Evolutionary conservation across 768 basidiomycete species (phyloP).

Genomic region (Mycena rosella): DNA sequence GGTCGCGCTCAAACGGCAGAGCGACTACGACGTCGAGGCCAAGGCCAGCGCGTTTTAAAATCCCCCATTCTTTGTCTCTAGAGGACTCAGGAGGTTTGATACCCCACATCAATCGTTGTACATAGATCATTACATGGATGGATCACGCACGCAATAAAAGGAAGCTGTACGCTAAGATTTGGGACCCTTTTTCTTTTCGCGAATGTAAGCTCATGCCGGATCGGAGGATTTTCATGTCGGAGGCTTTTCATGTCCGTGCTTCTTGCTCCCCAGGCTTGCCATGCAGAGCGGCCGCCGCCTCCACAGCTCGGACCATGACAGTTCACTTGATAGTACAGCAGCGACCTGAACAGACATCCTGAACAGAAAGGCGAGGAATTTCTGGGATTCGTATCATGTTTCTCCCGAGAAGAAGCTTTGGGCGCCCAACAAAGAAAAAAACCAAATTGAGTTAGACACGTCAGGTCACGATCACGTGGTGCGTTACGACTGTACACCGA

Average conservation of each 20-base stretch:
- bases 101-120: not conserved
- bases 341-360: slow-evolving; percentile 10
- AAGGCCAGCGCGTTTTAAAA: slow-evolving; percentile 39
- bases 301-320: not conserved
- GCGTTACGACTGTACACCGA: too few relatives aligned
- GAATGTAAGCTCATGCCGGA: too few relatives aligned
- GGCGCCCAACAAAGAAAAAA: not conserved
- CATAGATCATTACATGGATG: slow-evolving; percentile 4
- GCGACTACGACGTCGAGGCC: slow-evolving; percentile 49
- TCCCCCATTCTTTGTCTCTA: not conserved
- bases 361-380: slow-evolving; percentile 13
- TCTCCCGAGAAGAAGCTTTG: not conserved
- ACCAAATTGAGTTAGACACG: not conserved
- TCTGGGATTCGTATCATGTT: slow-evolving; percentile 12
- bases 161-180: too few relatives aligned
- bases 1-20: slow-evolving; percentile 45
- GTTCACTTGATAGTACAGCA: not conserved
- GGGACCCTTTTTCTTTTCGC: too few relatives aligned
- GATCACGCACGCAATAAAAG: not conserved
- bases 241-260: not conserved
- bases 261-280: not conserved
- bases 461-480: not conserved
- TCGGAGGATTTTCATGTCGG: not conserved
- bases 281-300: not conserved
- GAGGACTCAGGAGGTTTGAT: slow-evolving; percentile 2